A percentile compares a stretch with the other conserved stretches of the same genome.
phyloP scores from a whole-genome alignment of 208 protist species.

The Tritrichomonas foetus region DNA sequence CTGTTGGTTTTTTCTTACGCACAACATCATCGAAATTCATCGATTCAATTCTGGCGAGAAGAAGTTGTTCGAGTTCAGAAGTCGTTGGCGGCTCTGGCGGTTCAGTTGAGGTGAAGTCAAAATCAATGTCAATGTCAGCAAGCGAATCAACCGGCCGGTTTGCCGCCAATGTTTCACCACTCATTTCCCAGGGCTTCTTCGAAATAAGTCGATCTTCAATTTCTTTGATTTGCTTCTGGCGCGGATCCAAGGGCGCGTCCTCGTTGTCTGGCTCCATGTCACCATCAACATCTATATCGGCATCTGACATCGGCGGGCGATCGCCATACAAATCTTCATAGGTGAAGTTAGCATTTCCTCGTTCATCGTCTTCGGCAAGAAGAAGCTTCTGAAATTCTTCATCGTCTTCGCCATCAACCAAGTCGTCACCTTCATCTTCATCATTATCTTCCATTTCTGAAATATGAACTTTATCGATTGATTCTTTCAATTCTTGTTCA shows the following conservation, averaged over 20 bases:
- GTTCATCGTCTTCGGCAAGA: background rate
- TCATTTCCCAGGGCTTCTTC: background rate
- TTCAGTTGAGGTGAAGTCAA: background rate
- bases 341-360: background rate
- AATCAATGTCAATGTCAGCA: slow-evolving; percentile 18
- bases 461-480: background rate
- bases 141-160: background rate
- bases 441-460: background rate
- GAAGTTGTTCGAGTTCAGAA: background rate
- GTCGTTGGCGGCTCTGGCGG: background rate
- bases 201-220: background rate
- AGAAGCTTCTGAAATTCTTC: background rate
- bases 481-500: background rate
- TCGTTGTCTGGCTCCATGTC: background rate
- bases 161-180: background rate
- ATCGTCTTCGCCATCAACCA: background rate
- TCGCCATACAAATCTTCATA: slow-evolving; percentile 22
- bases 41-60: background rate
- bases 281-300: background rate
- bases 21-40: slow-evolving; percentile 37
- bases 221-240: background rate
- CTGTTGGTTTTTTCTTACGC: background rate
- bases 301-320: background rate
- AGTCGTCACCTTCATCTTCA: background rate
- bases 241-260: too few relatives aligned